Percentiles rank a stretch among this genome's conserved stretches.
These are phyloP conservation scores for Hypsizygus marmoreus DNA, from an alignment of 768 basidiomycete genomes.

Conservation along the genomic window DNA sequence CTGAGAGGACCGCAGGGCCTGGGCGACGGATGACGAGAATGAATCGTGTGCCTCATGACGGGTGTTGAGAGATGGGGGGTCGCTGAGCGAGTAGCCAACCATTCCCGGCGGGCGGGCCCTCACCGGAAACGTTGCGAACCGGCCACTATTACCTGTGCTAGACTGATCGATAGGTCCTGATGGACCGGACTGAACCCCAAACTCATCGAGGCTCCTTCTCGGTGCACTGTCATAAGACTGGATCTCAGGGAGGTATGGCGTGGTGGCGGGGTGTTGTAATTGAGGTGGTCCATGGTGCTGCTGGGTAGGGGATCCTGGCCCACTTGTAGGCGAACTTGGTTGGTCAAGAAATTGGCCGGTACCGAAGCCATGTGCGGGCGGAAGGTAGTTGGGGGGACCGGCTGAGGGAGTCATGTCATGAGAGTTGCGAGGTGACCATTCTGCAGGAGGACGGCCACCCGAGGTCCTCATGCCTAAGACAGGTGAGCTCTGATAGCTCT, in stretches of 20 bases:
- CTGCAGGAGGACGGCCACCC: slow-evolving; percentile 8
- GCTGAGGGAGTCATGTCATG: slow-evolving; percentile 2
- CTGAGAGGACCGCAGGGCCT: slow-evolving; percentile 27
- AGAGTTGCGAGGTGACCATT: slow-evolving; percentile 12
- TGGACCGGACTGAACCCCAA: slow-evolving; percentile 33
- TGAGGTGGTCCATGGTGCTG: slow-evolving; percentile 14
- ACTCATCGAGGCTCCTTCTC: slow-evolving; percentile 40
- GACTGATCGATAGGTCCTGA: slow-evolving; percentile 22
- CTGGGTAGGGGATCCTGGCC: slow-evolving; percentile 13
- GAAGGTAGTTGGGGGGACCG: slow-evolving; percentile 22
- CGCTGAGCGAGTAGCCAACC: slow-evolving; percentile 27
- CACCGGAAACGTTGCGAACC: slow-evolving; percentile 72
- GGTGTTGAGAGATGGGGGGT: slow-evolving; percentile 24
- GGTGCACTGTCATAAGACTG: slow-evolving; percentile 2
- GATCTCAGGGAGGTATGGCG: slow-evolving; percentile 11
- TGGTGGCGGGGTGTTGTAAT: slow-evolving; percentile 6
- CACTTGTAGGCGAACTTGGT: slow-evolving; percentile 14
- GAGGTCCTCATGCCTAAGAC: not conserved
- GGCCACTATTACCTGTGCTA: slow-evolving; percentile 35
- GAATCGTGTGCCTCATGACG: slow-evolving; percentile 29
- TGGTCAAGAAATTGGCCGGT: slow-evolving; percentile 29
- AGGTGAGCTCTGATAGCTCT: slow-evolving; percentile 5
- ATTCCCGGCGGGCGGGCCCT: slow-evolving; percentile 34
- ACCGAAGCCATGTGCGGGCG: slow-evolving; percentile 30
- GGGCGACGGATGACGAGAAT: slow-evolving; percentile 39